These are phyloP conservation scores for Penicillium salamii DNA, from an alignment of 495 filamentous ascomycete species.

Conservation along the genomic window DNA sequence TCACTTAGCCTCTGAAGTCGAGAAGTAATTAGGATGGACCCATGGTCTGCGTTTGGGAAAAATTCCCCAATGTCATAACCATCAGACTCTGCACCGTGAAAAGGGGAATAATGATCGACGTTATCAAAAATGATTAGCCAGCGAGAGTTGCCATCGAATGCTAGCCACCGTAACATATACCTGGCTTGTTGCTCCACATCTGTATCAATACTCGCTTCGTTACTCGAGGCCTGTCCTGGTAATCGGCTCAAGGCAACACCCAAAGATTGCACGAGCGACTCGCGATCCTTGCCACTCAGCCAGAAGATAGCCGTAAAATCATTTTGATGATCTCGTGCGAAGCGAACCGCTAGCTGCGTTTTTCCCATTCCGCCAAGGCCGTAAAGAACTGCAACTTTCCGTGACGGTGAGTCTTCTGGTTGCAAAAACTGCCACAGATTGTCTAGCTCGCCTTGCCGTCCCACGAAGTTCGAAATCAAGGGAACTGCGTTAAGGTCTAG, in stretches of 20 bases:
- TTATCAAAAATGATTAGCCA: slow-evolving; percentile 46
- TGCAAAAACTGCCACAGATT: slow-evolving; percentile 22
- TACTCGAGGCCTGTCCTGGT: slow-evolving; percentile 12
- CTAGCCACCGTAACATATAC: slow-evolving; percentile 25
- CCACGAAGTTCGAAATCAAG: slow-evolving; percentile 26
- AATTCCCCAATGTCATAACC: slow-evolving; percentile 33
- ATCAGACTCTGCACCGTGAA: slow-evolving; percentile 11
- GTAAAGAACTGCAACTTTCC: slow-evolving; percentile 30
- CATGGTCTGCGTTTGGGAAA: slow-evolving; percentile 36
- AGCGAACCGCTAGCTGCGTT: slow-evolving; percentile 40
- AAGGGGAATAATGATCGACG: slow-evolving; percentile 33
- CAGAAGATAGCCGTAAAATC: slow-evolving; percentile 30
- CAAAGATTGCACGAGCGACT: slow-evolving; percentile 20
- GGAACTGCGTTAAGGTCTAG: slow-evolving; percentile 20
- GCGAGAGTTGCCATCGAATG: slow-evolving; percentile 20
- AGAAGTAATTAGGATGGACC: slow-evolving; percentile 41
- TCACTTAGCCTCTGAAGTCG: slow-evolving; percentile 29
- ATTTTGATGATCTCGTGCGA: slow-evolving; percentile 27
- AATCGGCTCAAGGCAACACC: slow-evolving; percentile 18
- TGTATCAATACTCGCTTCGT: slow-evolving; percentile 9
- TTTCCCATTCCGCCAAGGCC: slow-evolving; percentile 45
- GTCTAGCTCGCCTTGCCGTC: slow-evolving; percentile 24
- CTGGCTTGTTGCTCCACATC: slow-evolving; percentile 19
- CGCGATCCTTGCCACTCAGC: slow-evolving; percentile 26
- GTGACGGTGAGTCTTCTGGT: slow-evolving; percentile 12